These are phyloP conservation scores for Starmerella stigmatis DNA, from an alignment of 805 yeast species.

Conservation along the genomic window DNA sequence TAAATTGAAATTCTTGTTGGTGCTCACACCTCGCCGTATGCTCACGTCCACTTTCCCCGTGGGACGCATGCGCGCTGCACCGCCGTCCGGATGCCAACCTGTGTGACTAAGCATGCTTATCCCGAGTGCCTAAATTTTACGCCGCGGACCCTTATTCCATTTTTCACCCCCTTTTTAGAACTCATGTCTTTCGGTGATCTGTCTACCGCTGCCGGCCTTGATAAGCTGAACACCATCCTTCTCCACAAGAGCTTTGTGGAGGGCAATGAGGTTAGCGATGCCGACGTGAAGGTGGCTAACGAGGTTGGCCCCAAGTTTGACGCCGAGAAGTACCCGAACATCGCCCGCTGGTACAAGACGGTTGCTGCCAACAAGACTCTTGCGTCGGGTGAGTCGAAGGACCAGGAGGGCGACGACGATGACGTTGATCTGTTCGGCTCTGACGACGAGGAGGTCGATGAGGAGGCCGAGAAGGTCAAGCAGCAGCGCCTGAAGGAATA, in stretches of 20 bases:
- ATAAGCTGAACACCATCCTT: constrained; percentile 71
- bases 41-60: too few relatives aligned
- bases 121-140: constrained; percentile 3
- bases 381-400: constrained; percentile 47
- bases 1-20: too few relatives aligned
- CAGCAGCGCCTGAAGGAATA: constrained; percentile 96
- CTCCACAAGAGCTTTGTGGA: constrained; percentile 90
- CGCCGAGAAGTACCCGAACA: constrained; percentile 77
- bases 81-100: too few relatives aligned
- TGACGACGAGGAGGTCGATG: constrained; percentile 89
- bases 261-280: constrained; percentile 74
- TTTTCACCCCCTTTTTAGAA: constrained; percentile 4
- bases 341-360: constrained; percentile 98
- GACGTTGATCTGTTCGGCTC: constrained; percentile 93
- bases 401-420: constrained; percentile 77
- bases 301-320: constrained; percentile 49
- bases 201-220: constrained; percentile 39
- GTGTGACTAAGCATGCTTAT: not conserved
- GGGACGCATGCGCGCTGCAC: too few relatives aligned
- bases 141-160: not conserved
- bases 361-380: constrained; percentile 56
- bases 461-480: constrained; percentile 93
- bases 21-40: too few relatives aligned
- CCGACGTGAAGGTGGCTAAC: constrained; percentile 88
- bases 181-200: constrained; percentile 38